These are phyloP conservation scores for Sclerotinia sclerotiorum DNA, from an alignment of 2,329 filamentous ascomycete species.

Conservation along the genomic window DNA sequence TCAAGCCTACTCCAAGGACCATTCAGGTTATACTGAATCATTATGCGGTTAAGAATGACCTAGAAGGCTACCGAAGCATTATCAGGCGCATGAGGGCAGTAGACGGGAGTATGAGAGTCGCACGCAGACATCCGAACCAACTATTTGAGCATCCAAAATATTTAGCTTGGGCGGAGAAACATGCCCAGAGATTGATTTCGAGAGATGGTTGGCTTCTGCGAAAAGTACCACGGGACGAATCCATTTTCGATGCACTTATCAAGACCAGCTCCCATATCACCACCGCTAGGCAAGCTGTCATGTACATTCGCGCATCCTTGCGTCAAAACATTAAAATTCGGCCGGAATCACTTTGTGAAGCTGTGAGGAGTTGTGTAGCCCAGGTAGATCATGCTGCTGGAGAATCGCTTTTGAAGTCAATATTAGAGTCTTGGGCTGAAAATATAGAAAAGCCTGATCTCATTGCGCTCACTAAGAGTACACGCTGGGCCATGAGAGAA, in stretches of 20 bases:
- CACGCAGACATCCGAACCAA: constrained; percentile 6
- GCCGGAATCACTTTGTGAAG: constrained; percentile 28
- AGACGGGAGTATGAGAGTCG: constrained; percentile 26
- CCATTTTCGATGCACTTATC: constrained; percentile 38
- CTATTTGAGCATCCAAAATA: constrained; percentile 19
- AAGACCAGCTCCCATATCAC: constrained; percentile 32
- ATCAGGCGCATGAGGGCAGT: constrained; percentile 36
- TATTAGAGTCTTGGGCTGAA: constrained; percentile 33
- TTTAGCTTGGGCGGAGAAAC: constrained; percentile 33
- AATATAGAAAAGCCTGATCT: constrained; percentile 1
- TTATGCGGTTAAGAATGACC: constrained; percentile 34
- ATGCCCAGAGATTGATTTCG: constrained; percentile 28
- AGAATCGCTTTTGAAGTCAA: constrained; percentile 30
- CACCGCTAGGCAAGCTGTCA: constrained; percentile 30
- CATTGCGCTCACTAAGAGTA: constrained; percentile 25
- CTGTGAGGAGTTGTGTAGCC: constrained; percentile 31
- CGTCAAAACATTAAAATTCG: constrained; percentile 34
- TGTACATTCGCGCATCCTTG: constrained; percentile 34
- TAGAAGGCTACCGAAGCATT: constrained; percentile 33
- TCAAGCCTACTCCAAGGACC: constrained; percentile 34
- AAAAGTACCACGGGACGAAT: constrained; percentile 33
- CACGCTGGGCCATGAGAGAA: constrained; percentile 30
- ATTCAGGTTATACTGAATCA: constrained; percentile 38
- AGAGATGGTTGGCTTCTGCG: constrained; percentile 27
- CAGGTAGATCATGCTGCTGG: constrained; percentile 32